Percentiles rank a stretch among this genome's conserved stretches.
phyloP scores from a whole-genome alignment of 768 basidiomycete genomes.

The Psilocybe tampanensis region DNA sequence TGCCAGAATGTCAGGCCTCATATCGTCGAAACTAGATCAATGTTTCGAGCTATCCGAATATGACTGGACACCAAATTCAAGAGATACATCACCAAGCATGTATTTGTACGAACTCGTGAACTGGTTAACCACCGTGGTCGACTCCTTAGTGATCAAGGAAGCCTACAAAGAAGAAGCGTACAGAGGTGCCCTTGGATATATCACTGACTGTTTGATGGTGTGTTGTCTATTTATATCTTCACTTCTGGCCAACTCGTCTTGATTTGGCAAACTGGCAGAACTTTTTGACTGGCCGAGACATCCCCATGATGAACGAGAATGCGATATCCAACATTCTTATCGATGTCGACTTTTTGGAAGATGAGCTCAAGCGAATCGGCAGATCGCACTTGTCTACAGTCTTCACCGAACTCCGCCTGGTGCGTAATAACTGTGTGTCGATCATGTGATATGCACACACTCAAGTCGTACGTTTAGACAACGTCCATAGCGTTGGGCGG shows the following conservation, averaged over 20 bases:
- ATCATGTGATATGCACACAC: not conserved
- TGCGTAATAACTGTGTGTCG: conserved; percentile 37
- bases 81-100: conserved; percentile 83
- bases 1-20: conserved; percentile 76
- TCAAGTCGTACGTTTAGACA: conserved; percentile 46
- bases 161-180: conserved; percentile 89
- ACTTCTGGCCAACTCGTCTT: not conserved
- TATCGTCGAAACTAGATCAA: conserved; percentile 90
- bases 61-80: conserved; percentile 80
- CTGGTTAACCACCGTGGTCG: conserved; percentile 96
- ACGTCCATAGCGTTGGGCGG: conserved; percentile 73
- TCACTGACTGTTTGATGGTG: conserved; percentile 89
- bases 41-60: conserved; percentile 97
- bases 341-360: conserved; percentile 88
- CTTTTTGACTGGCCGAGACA: conserved; percentile 75
- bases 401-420: conserved; percentile 80
- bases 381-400: conserved; percentile 68
- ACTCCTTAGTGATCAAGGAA: conserved; percentile 83
- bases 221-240: conserved; percentile 22
- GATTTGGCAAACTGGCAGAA: conserved; percentile 45
- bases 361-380: conserved; percentile 79
- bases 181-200: conserved; percentile 83
- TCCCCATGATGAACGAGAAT: conserved; percentile 84
- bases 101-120: conserved; percentile 95
- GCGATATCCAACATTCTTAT: conserved; percentile 84